A percentile compares a stretch with the other conserved stretches of the same genome.
Evolutionary conservation across 169 alveolate species (phyloP).

Genomic region (Plasmodium relictum): DNA sequence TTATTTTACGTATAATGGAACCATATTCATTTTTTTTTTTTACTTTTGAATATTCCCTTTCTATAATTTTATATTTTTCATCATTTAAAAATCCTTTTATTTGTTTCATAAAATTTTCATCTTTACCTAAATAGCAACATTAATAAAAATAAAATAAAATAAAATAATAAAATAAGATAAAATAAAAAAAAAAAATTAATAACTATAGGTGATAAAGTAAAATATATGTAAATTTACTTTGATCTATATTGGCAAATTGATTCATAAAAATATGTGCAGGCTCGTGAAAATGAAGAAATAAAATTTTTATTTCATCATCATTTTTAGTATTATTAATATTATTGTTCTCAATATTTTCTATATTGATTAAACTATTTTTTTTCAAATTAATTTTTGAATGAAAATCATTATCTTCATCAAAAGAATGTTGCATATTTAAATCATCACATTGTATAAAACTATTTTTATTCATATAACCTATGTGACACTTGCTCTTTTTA

Average conservation of each 20-base stretch:
- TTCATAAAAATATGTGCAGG: slow-evolving; percentile 68
- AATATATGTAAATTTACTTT: slow-evolving; percentile 16
- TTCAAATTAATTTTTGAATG: slow-evolving; percentile 1
- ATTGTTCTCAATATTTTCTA: neutral
- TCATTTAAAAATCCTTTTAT: slow-evolving; percentile 54
- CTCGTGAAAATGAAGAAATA: slow-evolving; percentile 53
- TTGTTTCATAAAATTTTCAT: slow-evolving; percentile 23
- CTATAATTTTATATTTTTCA: slow-evolving; percentile 10
- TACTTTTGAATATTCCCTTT: slow-evolving; percentile 8
- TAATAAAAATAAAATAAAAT: neutral
- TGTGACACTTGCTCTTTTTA: neutral
- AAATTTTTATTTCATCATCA: slow-evolving; percentile 37
- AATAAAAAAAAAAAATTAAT: neutral
- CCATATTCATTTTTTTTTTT: slow-evolving; percentile 12
- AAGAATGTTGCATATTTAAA: neutral
- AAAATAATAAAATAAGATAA: slow-evolving; percentile 4
- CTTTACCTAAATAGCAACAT: slow-evolving; percentile 11
- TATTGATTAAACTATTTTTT: slow-evolving; percentile 6
- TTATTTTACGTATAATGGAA: slow-evolving; percentile 15
- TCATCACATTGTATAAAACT: neutral
- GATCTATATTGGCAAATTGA: slow-evolving; percentile 33
- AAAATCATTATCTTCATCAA: neutral
- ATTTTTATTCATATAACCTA: neutral
- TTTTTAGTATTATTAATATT: neutral
- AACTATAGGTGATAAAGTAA: neutral